Evolutionary conservation across 805 yeast genomes (phyloP).

Genomic region (Candida taoyuanica): DNA sequence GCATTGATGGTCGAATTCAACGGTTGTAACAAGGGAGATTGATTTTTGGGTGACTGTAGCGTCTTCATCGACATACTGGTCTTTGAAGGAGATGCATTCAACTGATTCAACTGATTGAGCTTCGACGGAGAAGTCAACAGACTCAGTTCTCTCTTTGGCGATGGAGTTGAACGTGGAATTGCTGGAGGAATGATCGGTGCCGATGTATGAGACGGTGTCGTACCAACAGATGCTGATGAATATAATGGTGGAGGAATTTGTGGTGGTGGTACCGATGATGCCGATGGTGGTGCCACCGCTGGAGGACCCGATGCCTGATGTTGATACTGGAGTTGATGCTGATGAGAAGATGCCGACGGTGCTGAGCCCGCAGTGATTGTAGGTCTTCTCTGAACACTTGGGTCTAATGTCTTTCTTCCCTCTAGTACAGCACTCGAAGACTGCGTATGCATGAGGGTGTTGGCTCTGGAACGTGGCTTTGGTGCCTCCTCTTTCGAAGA

Average conservation of each 20-base stretch:
- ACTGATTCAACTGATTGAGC: constrained; percentile 6
- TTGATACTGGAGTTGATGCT: constrained; percentile 10
- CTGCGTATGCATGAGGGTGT: constrained; percentile 25
- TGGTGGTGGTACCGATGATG: constrained; percentile 15
- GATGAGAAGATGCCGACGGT: constrained; percentile 12
- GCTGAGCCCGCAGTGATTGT: constrained; percentile 8
- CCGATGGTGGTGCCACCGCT: neutral
- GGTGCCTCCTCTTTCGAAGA: constrained; percentile 15
- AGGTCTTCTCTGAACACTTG: constrained; percentile 22
- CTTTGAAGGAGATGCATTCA: constrained; percentile 30
- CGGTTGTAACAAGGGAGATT: constrained; percentile 31
- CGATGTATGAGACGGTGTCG: neutral
- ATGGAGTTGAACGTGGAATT: constrained; percentile 37
- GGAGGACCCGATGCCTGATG: constrained; percentile 3
- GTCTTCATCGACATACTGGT: constrained; percentile 39
- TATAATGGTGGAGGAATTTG: constrained; percentile 7
- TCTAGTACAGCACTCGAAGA: constrained; percentile 19
- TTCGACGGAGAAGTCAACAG: constrained; percentile 28
- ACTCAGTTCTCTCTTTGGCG: constrained; percentile 37
- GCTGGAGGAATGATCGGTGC: constrained; percentile 15
- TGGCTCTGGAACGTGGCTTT: constrained; percentile 27
- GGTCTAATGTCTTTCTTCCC: constrained; percentile 21
- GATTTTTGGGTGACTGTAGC: constrained; percentile 21
- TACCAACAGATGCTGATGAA: neutral
- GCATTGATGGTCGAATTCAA: constrained; percentile 26